Percentiles rank a stretch among this genome's conserved stretches.
These are phyloP conservation scores for Glebionis coronaria DNA, from an alignment of 129 eudicot species.

Conservation along the genomic window DNA sequence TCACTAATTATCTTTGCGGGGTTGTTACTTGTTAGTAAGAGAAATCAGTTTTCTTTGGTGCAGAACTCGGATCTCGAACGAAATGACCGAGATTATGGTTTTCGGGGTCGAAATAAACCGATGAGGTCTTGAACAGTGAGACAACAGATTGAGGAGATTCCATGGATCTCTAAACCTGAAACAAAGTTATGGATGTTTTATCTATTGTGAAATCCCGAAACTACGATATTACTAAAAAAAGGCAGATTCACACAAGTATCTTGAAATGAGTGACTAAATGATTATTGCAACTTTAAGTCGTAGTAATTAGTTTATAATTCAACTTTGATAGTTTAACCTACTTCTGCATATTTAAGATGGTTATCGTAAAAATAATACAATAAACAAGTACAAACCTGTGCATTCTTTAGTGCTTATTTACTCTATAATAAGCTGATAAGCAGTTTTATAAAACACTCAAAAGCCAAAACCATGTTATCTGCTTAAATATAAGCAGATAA, in stretches of 20 bases:
- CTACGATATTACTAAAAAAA: background rate
- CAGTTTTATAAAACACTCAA: too few relatives aligned
- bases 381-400: too few relatives aligned
- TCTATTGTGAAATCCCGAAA: background rate
- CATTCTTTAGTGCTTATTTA: too few relatives aligned
- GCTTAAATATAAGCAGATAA: too few relatives aligned
- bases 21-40: slow-evolving; percentile 63
- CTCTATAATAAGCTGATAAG: too few relatives aligned
- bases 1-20: slow-evolving; percentile 81
- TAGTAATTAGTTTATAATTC: background rate
- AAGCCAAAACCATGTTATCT: too few relatives aligned
- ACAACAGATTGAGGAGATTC: slow-evolving; percentile 97
- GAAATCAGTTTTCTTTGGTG: slow-evolving; percentile 45
- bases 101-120: slow-evolving; percentile 45
- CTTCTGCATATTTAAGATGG: too few relatives aligned
- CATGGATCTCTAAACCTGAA: slow-evolving; percentile 55
- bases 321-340: background rate
- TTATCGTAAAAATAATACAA: too few relatives aligned
- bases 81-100: slow-evolving; percentile 47
- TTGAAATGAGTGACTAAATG: background rate
- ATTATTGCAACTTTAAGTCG: background rate
- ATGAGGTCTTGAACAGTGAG: slow-evolving; percentile 70
- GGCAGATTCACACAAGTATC: background rate
- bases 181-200: background rate
- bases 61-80: slow-evolving; percentile 28